Evolutionary conservation across 2,329 filamentous ascomycete species (phyloP).

Genomic region (Colletotrichum abscissum): DNA sequence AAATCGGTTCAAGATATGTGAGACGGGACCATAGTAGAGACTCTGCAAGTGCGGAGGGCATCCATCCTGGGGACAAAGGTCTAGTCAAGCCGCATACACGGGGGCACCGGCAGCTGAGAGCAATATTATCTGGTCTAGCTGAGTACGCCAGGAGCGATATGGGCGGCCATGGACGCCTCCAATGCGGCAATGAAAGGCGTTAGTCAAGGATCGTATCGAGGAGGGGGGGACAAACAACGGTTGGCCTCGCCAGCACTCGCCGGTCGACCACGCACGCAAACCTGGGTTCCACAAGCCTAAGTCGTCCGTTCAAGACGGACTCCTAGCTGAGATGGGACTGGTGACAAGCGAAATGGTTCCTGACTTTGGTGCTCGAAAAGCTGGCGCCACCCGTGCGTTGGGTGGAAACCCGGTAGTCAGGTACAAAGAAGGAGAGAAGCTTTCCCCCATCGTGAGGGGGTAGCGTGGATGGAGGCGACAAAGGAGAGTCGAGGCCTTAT

Average conservation of each 20-base stretch:
- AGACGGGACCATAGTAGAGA: constrained; percentile 6
- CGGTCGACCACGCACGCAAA: constrained; percentile 8
- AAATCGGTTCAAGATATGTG: constrained; percentile 27
- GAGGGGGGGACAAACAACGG: constrained; percentile 16
- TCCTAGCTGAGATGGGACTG: constrained; percentile 20
- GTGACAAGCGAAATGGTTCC: constrained; percentile 30
- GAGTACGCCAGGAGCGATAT: constrained; percentile 14
- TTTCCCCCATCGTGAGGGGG: constrained; percentile 23
- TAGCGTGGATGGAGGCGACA: constrained; percentile 22
- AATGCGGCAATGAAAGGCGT: constrained; percentile 15
- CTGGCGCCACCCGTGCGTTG: constrained; percentile 33
- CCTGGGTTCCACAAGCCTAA: constrained; percentile 15
- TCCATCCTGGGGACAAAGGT: constrained; percentile 18
- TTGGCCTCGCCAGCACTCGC: constrained; percentile 9
- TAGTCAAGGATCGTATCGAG: not conserved
- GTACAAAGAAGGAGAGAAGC: constrained; percentile 19
- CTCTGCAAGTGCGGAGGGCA: not conserved
- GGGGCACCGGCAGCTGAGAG: constrained; percentile 27
- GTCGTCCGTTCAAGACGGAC: constrained; percentile 25
- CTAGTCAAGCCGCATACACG: constrained; percentile 23
- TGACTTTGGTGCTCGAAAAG: constrained; percentile 10
- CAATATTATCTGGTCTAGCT: constrained; percentile 22
- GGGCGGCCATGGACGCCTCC: constrained; percentile 12
- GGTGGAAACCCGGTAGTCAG: constrained; percentile 15
- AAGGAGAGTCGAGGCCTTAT: constrained; percentile 26